Base-by-base conservation (phyloP, 1,139 yeast genomes). In the Sporopachydermia cereana region DNA sequence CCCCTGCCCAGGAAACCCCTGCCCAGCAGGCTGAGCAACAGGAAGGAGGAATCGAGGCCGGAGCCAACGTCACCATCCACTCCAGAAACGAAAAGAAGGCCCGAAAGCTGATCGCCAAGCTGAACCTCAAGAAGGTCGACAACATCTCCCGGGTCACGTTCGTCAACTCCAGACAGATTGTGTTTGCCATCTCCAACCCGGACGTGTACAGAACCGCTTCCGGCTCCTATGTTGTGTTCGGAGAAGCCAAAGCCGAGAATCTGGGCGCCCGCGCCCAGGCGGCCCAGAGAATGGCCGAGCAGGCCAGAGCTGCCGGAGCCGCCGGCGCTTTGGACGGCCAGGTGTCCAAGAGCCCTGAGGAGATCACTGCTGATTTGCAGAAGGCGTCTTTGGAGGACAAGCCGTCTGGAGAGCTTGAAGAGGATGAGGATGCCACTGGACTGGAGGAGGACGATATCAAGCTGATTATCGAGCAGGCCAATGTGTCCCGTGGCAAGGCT, bases 181-280 rank as follows among this genome's bases (percentile, higher is more conserved):
- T 88, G 65, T 80, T 84, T 67, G 95, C 95, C 64, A 85, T 91
- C 71, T 94, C 85, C 68, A 68, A 71, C 56, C 98, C 98, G 66
- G 97, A 89, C 58, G 98, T 91, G 51, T 91, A 75, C 94, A 85
- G 77, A 71, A 81, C 95, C 54, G 76, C 83, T 58, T 93, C 95
- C 62, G 96, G 96, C 65, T 81, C 95, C 59, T 91, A 84, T 74
- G 81, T 91, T 59, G 96, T 91, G 55, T 89, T 91, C 60, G 98
- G 98, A 70, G 97, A 89, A 72, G 95, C 96, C 65, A 85, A 86
- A 78, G 84, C 85, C 57, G 96, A 88, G 66, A 94, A 86, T 72
- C 70, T 84, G 69, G 79, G 80, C 72, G 79, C 83, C 70, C 80
- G 88, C 76, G 72, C 74, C 58, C 80, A 78, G 66, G 82, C 79